Evolutionary conservation across 768 basidiomycete genomes (phyloP).

Genomic region (Boletus barrowsii): DNA sequence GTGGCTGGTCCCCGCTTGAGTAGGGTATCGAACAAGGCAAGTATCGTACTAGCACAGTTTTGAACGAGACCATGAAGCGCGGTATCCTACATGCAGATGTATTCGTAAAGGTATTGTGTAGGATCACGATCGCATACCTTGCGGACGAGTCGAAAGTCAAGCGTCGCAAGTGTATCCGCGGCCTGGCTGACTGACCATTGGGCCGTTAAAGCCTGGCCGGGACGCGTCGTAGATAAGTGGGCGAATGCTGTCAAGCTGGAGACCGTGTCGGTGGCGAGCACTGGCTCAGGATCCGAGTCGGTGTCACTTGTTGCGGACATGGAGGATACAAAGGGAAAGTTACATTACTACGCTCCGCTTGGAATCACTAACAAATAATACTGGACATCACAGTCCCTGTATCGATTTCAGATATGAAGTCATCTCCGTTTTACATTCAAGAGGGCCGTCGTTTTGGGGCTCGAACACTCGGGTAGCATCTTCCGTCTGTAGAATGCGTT

Average conservation of each 20-base stretch:
- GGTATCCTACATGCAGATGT: slow-evolving; percentile 27
- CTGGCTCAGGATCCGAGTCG: slow-evolving; percentile 53
- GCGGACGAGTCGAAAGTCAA: slow-evolving; percentile 31
- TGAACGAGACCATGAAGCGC: slow-evolving; percentile 34
- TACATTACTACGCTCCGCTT: not conserved
- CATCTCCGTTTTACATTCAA: slow-evolving; percentile 56
- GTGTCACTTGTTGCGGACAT: slow-evolving; percentile 51
- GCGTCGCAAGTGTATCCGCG: slow-evolving; percentile 19
- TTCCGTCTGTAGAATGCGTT: slow-evolving; percentile 42
- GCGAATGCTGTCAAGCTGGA: slow-evolving; percentile 21
- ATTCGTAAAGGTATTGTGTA: not conserved
- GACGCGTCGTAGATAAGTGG: slow-evolving; percentile 11
- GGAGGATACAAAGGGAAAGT: not conserved
- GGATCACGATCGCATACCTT: slow-evolving; percentile 16
- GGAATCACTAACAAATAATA: not conserved
- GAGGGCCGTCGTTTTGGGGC: slow-evolving; percentile 42
- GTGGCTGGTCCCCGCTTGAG: slow-evolving; percentile 7
- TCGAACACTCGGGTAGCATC: slow-evolving; percentile 60
- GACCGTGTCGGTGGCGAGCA: slow-evolving; percentile 10
- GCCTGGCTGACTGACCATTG: slow-evolving; percentile 23
- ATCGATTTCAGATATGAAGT: slow-evolving; percentile 58
- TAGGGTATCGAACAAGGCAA: slow-evolving; percentile 29
- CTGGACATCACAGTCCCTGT: slow-evolving; percentile 42
- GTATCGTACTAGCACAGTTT: slow-evolving; percentile 32
- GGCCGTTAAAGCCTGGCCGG: not conserved